Base-by-base conservation (phyloP, 805 yeast species). In the Candida ascalaphidarum region DNA sequence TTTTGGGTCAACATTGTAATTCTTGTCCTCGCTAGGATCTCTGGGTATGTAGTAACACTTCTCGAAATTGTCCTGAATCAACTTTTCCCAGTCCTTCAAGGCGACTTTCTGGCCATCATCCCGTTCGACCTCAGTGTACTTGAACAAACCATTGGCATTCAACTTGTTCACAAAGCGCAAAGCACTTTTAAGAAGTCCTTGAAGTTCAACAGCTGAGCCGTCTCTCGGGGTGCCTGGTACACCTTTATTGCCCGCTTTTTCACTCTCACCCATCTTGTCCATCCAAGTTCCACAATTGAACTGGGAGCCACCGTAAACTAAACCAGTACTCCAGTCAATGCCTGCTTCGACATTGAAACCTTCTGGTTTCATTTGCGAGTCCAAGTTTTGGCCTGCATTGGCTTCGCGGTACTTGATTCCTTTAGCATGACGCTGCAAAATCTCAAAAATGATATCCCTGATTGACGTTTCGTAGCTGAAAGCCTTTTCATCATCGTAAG, bases 251-350 rank as follows among this genome's bases (percentile, higher is more conserved):
- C 81, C 79, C 0, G 97, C 96, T 31, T 57, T 65, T 20, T 55
- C 75, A 46, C 95, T 82, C 58, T 92, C 97, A 15, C 98, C 98
- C 97, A 89, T 89, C 58, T 89, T 89, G 57, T 89, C 98, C 96
- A 88, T 89, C 98, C 98, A 89, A 0, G 98, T 92, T 14, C 98
- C 98, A 61, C 98, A 89, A 50, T 89, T 89, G 51, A 58, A 74
- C 52, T 82, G 95, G 27, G 83, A 82, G 2, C 98, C 97, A 25
- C 97, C 98, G 51, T 75, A 81, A 4, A 88, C 61, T 17, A 92
- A 58, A 1, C 98, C 98, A 9, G 82, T 86, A 0, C 61, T 45
- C 96, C 96, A 89, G 50, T 89, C 96, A 25, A 88, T 85, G 33
- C 57, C 44, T 2, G 88, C 70, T 37, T 73, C 70, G 25, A 89